Evolutionary conservation across 164 flowering plant species (phyloP).

Genomic region (Magnolia sinica): DNA sequence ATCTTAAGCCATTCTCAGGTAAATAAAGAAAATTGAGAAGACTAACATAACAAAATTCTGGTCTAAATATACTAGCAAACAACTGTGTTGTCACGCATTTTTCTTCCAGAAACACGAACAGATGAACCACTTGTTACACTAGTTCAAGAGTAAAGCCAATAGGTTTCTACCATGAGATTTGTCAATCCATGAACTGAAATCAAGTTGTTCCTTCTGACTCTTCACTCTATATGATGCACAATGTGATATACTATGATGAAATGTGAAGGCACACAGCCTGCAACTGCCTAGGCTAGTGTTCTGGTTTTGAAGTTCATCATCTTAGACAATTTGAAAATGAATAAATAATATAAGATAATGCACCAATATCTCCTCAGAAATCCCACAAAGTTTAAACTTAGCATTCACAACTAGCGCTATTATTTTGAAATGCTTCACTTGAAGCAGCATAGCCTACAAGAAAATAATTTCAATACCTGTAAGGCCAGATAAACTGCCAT

Average conservation of each 20-base stretch:
- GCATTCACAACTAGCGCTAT: neutral
- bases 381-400: neutral
- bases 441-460: neutral
- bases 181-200: neutral
- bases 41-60: neutral
- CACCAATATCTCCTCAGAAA: neutral
- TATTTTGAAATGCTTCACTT: neutral
- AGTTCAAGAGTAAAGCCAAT: neutral
- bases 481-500: constrained; percentile 88
- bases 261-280: neutral
- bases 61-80: neutral
- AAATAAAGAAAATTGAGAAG: too few species aligned
- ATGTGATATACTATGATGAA: neutral
- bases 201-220: too few species aligned
- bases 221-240: too few species aligned
- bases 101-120: neutral
- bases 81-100: neutral
- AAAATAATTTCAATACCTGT: constrained; percentile 48
- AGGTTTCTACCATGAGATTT: neutral
- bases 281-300: neutral
- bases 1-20: too few species aligned
- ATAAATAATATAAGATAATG: too few species aligned
- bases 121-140: neutral
- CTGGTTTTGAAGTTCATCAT: neutral
- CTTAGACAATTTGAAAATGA: neutral